Conservation (phyloP, 139 green algal genomes). For the Closterium sp. region DNA sequence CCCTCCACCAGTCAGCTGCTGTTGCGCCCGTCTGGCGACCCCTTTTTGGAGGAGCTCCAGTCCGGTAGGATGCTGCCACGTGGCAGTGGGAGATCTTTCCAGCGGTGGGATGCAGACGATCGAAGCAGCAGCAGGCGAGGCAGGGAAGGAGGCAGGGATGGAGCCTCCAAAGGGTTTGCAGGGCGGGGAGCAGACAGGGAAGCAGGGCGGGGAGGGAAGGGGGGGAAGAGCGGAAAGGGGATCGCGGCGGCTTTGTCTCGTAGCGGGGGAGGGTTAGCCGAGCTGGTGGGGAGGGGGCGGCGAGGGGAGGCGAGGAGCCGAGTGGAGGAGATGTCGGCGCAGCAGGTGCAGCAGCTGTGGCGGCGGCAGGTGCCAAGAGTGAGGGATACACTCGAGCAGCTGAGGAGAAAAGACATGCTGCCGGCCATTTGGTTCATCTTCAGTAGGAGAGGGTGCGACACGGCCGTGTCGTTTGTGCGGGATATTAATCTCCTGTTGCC, state of each 20-base stretch:
- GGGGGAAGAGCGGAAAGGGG: neutral
- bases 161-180: neutral
- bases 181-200: neutral
- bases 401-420: constrained; percentile 68
- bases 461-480: constrained; percentile 17
- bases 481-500: neutral
- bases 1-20: neutral
- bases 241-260: neutral
- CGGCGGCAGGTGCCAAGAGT: constrained; percentile 42
- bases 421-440: constrained; percentile 93
- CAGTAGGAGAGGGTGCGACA: constrained; percentile 74
- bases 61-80: neutral
- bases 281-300: neutral
- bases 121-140: neutral
- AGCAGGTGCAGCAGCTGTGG: neutral
- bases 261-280: neutral
- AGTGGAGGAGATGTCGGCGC: neutral
- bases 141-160: neutral
- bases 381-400: constrained; percentile 42
- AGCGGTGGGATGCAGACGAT: neutral
- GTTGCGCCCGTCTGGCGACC: neutral
- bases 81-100: neutral
- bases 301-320: neutral
- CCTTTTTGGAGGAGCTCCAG: neutral
- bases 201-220: neutral